phyloP scores from a whole-genome alignment of 345 rosid species.

The Excoecaria agallocha region DNA sequence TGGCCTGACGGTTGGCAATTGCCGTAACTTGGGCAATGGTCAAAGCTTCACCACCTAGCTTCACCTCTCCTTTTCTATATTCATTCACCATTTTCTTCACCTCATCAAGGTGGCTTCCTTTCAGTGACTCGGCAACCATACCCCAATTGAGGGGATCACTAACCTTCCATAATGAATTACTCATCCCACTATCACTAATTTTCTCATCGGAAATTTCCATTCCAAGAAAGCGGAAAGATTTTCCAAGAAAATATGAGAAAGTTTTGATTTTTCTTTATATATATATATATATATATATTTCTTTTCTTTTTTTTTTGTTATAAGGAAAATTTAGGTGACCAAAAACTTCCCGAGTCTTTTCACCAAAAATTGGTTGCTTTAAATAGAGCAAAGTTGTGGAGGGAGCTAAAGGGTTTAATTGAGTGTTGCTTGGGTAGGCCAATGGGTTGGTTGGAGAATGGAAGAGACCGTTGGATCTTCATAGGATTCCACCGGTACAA shows the following conservation, averaged over 20 bases:
- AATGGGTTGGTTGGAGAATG: conserved; percentile 40
- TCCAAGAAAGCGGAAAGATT: neutral
- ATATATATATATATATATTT: no score
- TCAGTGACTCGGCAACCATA: conserved; percentile 57
- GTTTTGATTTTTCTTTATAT: neutral
- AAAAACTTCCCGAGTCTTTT: conserved; percentile 22
- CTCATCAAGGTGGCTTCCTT: conserved; percentile 82
- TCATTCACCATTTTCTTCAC: conserved; percentile 74
- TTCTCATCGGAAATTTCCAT: conserved; percentile 10
- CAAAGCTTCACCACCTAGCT: conserved; percentile 64
- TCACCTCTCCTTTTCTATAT: conserved; percentile 50
- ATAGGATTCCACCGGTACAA: neutral
- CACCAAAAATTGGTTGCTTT: conserved; percentile 15
- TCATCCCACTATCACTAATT: neutral
- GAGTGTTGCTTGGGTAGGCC: conserved; percentile 31
- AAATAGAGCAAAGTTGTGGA: conserved; percentile 17
- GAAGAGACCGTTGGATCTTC: conserved; percentile 30
- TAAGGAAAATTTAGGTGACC: conserved; percentile 24
- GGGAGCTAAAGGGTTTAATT: neutral
- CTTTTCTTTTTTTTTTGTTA: no score
- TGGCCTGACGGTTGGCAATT: conserved; percentile 30
- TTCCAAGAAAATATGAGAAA: neutral
- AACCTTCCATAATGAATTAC: neutral
- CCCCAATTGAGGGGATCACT: conserved; percentile 75
- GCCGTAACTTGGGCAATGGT: conserved; percentile 80